Evolutionary conservation across 495 filamentous ascomycete species (phyloP).

Genomic region (Evansstolkia leycettana): DNA sequence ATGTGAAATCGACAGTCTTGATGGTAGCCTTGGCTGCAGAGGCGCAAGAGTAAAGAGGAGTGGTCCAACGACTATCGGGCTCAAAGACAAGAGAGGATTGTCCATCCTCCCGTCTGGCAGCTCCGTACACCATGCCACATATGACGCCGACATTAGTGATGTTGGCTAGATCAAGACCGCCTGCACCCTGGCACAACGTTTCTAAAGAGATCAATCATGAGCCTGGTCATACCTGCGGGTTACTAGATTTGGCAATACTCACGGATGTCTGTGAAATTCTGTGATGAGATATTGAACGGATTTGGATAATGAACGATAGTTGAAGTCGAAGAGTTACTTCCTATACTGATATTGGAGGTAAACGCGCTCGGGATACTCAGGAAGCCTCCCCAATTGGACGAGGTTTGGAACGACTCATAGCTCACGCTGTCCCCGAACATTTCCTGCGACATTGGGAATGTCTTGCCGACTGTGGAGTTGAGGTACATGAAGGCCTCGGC

Average conservation of each 20-base stretch:
- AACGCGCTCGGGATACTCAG: background rate
- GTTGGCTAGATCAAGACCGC: conserved; percentile 18
- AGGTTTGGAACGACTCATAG: background rate
- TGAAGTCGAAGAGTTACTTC: too few species aligned
- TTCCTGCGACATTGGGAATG: conserved; percentile 8
- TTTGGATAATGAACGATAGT: conserved; percentile 4
- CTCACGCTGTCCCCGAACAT: background rate
- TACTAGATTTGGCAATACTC: conserved; percentile 2
- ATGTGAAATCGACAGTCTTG: conserved; percentile 25
- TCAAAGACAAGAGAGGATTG: conserved; percentile 16
- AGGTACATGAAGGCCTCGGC: conserved; percentile 16
- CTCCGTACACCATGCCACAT: conserved; percentile 28
- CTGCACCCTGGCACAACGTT: conserved; percentile 13
- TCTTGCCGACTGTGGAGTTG: conserved; percentile 16
- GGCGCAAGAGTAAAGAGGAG: conserved; percentile 29
- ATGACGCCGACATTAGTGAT: conserved; percentile 22
- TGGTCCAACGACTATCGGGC: conserved; percentile 19
- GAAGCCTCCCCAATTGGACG: background rate
- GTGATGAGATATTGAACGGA: conserved; percentile 12
- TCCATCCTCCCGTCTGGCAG: conserved; percentile 15
- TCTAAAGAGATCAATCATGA: conserved; percentile 4
- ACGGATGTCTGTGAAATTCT: conserved; percentile 15
- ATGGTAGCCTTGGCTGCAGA: conserved; percentile 24
- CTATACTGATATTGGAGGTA: background rate
- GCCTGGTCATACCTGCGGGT: background rate